Evolutionary conservation across 768 basidiomycete species (phyloP), one percentile per base, ranked within the genome.

Genomic region (Lactarius hatsudake): DNA sequence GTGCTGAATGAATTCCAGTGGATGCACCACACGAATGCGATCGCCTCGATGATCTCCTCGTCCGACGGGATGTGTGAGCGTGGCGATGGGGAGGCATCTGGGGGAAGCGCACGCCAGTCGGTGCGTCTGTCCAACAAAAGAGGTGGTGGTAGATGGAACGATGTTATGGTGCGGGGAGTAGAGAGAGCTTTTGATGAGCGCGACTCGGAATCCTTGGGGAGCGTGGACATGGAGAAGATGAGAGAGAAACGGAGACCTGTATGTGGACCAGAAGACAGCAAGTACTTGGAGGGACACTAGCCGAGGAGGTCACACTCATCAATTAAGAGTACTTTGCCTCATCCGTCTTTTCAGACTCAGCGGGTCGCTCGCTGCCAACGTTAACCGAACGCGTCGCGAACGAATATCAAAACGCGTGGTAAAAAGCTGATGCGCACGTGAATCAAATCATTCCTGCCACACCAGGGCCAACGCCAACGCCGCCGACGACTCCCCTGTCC

Each of bases 1-100:
- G 68, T 69, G 62, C 56, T 62, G 51, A 62, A 69, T 2, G 68
- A 69, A 30, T 69, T 69, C 68, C 68, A 69, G 42, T 69, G 66
- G 61, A 69, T 68, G 20, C 65, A 62, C 65, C 65, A 69, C 23
- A 69, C 61, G 32, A 45, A 62, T n/a, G 65, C 36, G 38, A 69
- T 67, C 5, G 68, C 65, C 20, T 56, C n/a, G 48, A 69, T 67
- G 40, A 69, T 20, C 10, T 69, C 68, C 61, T 59, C 57, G 17
- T 69, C 68, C 26, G 61, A 55, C 13, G 68, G 68, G 1, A 59
- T 58, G n/a, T 67, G 61, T 9, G 68, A 69, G 13, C 61, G 65
- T 4, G 68, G 68, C 3, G 65, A 53, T 8, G 65, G 65, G n/a
- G 9, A 34, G 48, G 66, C 51, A 12, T 53, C 58, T 6, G 68